Conservation (phyloP, 768 basidiomycete species). For the Trametes meyenii region DNA sequence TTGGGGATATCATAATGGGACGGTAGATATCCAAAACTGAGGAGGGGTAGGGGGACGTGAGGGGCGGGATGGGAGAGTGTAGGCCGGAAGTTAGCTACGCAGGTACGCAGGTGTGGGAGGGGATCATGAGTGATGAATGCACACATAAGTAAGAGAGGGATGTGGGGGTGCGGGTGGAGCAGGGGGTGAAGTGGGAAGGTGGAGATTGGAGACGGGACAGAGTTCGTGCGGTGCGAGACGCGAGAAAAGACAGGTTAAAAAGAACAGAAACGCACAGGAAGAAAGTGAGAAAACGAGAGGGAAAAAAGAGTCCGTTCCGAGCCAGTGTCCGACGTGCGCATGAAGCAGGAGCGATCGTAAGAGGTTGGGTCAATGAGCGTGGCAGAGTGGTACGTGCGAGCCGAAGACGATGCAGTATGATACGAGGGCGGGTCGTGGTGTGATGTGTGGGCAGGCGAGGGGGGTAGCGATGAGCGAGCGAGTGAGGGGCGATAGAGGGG, state of each 20-base stretch:
- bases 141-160: background rate
- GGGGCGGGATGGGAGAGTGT: too few relatives aligned
- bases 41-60: background rate
- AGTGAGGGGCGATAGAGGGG: background rate
- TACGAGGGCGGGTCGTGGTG: background rate
- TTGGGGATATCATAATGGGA: background rate
- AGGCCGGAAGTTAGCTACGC: too few relatives aligned
- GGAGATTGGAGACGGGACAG: background rate
- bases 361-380: slow-evolving; percentile 3
- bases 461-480: background rate
- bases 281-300: background rate
- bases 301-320: slow-evolving; percentile 17
- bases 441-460: background rate
- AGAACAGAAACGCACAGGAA: background rate
- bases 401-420: background rate
- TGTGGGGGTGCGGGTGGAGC: background rate
- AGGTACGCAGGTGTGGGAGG: background rate
- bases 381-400: background rate
- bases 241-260: slow-evolving; percentile 1
- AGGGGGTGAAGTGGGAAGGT: background rate
- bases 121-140: background rate
- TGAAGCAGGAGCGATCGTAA: slow-evolving; percentile 16
- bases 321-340: slow-evolving; percentile 19
- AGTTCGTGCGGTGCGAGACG: background rate
- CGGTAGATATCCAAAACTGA: slow-evolving; percentile 1